Percentiles rank a stretch among this genome's conserved stretches.
phyloP scores from a whole-genome alignment of 1,139 yeast species.

The Protomyces pachydermus region DNA sequence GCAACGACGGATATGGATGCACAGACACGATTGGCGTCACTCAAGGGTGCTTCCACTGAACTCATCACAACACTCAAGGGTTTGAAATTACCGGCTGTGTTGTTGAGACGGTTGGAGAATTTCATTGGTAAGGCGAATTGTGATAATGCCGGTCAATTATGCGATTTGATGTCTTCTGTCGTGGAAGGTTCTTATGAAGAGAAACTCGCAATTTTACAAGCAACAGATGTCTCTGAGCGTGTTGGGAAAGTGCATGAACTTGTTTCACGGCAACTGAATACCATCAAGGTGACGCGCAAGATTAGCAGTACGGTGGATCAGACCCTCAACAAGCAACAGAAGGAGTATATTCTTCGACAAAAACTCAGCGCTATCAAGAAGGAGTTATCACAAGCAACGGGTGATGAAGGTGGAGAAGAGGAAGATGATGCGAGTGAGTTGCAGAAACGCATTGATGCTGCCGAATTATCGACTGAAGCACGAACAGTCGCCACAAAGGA shows the following conservation, averaged over 20 bases:
- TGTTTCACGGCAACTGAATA: conserved; percentile 32
- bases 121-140: conserved; percentile 30
- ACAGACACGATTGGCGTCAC: conserved; percentile 33
- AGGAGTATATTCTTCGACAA: conserved; percentile 37
- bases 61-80: conserved; percentile 31
- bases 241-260: conserved; percentile 35
- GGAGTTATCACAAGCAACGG: conserved; percentile 36
- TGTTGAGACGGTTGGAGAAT: conserved; percentile 27
- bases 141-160: conserved; percentile 38
- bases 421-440: conserved; percentile 40
- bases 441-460: conserved; percentile 35
- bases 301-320: conserved; percentile 34
- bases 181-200: conserved; percentile 39
- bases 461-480: conserved; percentile 38
- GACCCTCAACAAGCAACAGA: conserved; percentile 34
- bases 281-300: conserved; percentile 34
- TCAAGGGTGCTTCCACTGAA: conserved; percentile 35
- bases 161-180: conserved; percentile 41
- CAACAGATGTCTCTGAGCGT: conserved; percentile 36
- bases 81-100: conserved; percentile 11
- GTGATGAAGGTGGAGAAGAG: conserved; percentile 35
- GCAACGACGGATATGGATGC: conserved; percentile 30
- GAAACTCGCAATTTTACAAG: conserved; percentile 37
- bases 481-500: conserved; percentile 56
- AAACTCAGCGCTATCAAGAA: conserved; percentile 35